phyloP scores from a whole-genome alignment of 164 flowering plant species.

The Aristolochia californica region DNA sequence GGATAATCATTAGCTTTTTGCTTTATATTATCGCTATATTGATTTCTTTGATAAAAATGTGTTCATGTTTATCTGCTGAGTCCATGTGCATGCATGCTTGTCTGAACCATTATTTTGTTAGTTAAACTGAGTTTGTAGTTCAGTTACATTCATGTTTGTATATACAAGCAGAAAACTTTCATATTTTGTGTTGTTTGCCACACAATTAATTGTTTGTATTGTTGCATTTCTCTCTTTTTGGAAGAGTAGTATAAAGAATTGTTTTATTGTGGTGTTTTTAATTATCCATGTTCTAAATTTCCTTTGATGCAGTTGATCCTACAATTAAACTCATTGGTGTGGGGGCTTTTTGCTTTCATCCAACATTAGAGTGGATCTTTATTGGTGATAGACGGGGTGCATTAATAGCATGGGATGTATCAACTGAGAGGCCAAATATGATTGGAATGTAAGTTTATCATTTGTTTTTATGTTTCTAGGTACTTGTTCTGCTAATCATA shows the following conservation, averaged over 20 bases:
- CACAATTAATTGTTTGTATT: no score
- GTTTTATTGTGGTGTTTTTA: not conserved
- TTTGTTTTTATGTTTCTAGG: not conserved
- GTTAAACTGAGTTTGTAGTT: no score
- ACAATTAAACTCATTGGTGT: slow-evolving; percentile 91
- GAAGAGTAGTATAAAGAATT: not conserved
- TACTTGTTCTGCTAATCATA: not conserved
- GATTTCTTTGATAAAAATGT: no score
- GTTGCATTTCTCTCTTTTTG: no score
- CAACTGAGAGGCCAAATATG: slow-evolving; percentile 93
- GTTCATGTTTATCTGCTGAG: no score
- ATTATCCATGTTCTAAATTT: not conserved
- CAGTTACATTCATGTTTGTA: no score
- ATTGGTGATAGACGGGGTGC: slow-evolving; percentile 97
- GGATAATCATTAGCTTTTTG: no score
- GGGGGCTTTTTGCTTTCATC: slow-evolving; percentile 93
- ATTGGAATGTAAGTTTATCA: slow-evolving; percentile 78
- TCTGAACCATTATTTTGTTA: no score
- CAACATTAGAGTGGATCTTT: slow-evolving; percentile 94
- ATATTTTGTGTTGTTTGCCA: no score
- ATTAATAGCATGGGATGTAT: slow-evolving; percentile 97
- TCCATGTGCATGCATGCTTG: no score
- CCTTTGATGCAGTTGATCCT: slow-evolving; percentile 60
- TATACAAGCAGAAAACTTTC: no score
- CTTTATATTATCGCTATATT: no score